phyloP scores from a whole-genome alignment of 108 stramenopile genomes.

The Fragilaria radians region DNA sequence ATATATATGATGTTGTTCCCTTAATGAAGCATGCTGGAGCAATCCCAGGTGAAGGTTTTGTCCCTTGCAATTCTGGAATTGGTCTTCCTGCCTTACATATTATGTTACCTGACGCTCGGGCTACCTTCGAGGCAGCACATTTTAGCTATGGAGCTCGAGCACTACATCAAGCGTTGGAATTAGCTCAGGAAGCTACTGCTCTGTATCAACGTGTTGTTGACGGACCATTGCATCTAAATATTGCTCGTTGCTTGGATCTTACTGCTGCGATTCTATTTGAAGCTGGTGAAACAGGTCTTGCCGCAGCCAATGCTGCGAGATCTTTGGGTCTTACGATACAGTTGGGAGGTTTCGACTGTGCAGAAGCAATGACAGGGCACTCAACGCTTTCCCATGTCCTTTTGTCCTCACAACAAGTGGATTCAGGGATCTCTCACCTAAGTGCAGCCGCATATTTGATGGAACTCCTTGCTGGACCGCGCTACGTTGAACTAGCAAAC shows the following conservation, averaged over 20 bases:
- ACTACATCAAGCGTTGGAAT: conserved; percentile 59
- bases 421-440: conserved; percentile 62
- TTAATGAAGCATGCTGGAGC: conserved; percentile 87
- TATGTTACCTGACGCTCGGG: conserved; percentile 72
- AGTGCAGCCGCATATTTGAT: conserved; percentile 81
- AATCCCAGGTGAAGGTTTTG: conserved; percentile 45
- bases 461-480: conserved; percentile 79
- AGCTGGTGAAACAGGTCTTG: conserved; percentile 55
- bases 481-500: conserved; percentile 59
- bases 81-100: conserved; percentile 59
- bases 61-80: conserved; percentile 47
- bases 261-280: conserved; percentile 69
- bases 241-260: conserved; percentile 62
- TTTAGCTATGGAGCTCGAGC: conserved; percentile 36
- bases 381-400: conserved; percentile 51
- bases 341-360: conserved; percentile 75
- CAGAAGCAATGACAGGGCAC: conserved; percentile 50
- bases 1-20: conserved; percentile 85
- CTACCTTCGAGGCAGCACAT: conserved; percentile 68
- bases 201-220: conserved; percentile 78
- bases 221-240: conserved; percentile 59
- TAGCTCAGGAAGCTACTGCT: conserved; percentile 68
- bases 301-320: conserved; percentile 53
- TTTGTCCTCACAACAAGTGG: conserved; percentile 28
- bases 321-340: conserved; percentile 73